Evolutionary conservation across 345 rosid species (phyloP), one percentile per base, ranked within the genome.

Genomic region (Sisymbrium irio): DNA sequence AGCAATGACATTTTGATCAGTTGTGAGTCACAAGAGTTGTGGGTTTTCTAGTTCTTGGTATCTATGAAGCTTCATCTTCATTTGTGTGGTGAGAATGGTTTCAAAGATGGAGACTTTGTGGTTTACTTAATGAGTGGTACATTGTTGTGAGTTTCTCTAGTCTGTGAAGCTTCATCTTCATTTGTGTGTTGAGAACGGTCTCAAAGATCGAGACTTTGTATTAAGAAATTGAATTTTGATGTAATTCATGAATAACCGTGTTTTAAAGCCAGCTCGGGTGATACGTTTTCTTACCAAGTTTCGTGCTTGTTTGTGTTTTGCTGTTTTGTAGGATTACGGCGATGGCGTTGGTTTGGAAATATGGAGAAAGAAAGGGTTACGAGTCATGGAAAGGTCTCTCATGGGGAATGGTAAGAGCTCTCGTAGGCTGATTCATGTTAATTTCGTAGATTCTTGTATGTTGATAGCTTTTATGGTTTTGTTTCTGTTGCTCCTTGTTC

Each of bases 381-480:
- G 89, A 92, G 78, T 81, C 97, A 19, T 92, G 99, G 97, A 95
- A 95, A 84, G 97, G 97, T 72, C 97, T 95, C 58, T 83, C 92
- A 25, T 90, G 99, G 97, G 99, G 96, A 15, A 92, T 95, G 96
- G 97, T 90, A 76, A 84, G 92, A 77, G 64, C 45, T 62, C 54
- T 58, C 17, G n/a, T n/a, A n/a, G n/a, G n/a, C n/a, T n/a, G n/a
- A n/a, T n/a, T n/a, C n/a, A n/a, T n/a, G n/a, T n/a, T n/a, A n/a
- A 0, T 7, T 30, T 20, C n/a, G 5, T 25, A 11, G 47, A 36
- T 28, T 35, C 25, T 30, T 57, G 25, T 57, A 9, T 33, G 15
- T 32, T 28, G 25, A 33, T 72, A 55, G 37, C 39, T 30, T 4
- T 83, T 88, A 84, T 45, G 87, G 85, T 47, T 27, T 88, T 66